Evolutionary conservation across 169 alveolate genomes (phyloP), one percentile per base, ranked within the genome.

Genomic region (Neospora caninum): DNA sequence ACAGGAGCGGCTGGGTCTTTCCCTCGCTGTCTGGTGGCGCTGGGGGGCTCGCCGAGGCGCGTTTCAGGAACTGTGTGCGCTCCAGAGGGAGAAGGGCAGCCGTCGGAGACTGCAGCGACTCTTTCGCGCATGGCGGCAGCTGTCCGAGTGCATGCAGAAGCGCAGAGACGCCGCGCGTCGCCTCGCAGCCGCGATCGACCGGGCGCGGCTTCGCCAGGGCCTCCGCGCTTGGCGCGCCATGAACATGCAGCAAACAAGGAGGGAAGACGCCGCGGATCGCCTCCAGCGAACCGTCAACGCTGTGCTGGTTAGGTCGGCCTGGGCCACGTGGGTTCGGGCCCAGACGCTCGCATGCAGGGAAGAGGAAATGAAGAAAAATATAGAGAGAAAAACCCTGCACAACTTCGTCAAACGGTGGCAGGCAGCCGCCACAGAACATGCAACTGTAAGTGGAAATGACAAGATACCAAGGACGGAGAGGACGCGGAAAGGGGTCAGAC

Each of bases 21-120:
- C 64, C 27, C 64, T 82, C 25, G 38, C 54, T 6, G 34, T 42
- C 38, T 82, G 89, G 89, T 82, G 89, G 89, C 89, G 64, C 34
- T 82, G 89, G 89, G 89, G 67, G 10, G 89, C 89, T 64, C 2
- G 89, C 41, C 89, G 89, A 0, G 89, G 54, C 20, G 89, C 89
- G 39, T 29, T 82, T 13, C 64, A 39, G 89, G 53, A 38, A 67
- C 89, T 82, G 34, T 25, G 69, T 27, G 67, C 6, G 67, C 89
- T 38, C 34, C 89, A 41, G 89, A 41, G 38, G 67, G 38, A 7
- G 64, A 38, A 82, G 41, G 6, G 42, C 41, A 34, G 38, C 18
- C 34, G 39, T 34, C 54, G 38, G 89, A 13, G 25, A 6, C 64
- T 29, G 4, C 38, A 36, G 54, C 42, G 31, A 2, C 34, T 82